These are phyloP conservation scores for Exophiala xenobiotica DNA, from an alignment of 2,329 filamentous ascomycete genomes.

Conservation along the genomic window DNA sequence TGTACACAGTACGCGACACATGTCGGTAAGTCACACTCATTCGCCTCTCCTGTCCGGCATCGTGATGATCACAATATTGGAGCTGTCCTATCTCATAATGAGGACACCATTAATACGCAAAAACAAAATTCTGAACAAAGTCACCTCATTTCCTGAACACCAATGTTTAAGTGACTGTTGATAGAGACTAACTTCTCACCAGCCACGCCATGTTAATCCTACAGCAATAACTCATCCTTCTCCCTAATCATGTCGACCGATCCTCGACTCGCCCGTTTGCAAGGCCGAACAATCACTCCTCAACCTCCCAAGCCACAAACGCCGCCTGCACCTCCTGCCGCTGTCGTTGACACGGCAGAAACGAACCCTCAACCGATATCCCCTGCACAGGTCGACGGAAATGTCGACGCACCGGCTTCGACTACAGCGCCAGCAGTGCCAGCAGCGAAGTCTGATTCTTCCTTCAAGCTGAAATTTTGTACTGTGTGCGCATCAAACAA, in stretches of 20 bases:
- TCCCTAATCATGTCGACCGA: constrained; percentile 45
- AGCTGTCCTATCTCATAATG: constrained; percentile 35
- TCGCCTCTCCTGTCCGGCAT: not conserved
- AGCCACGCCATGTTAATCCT: constrained; percentile 7
- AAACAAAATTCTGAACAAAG: too few species aligned
- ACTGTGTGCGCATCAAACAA: constrained; percentile 99
- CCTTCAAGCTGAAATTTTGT: constrained; percentile 91
- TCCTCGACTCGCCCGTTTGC: constrained; percentile 51
- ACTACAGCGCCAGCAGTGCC: constrained; percentile 19
- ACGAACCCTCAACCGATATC: not conserved
- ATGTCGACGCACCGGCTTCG: constrained; percentile 14
- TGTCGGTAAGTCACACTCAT: not conserved
- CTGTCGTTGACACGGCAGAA: constrained; percentile 1
- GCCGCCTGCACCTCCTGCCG: constrained; percentile 10
- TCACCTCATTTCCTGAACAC: constrained; percentile 14
- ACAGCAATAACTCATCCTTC: constrained; percentile 11
- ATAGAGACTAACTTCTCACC: too few species aligned
- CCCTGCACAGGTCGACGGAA: constrained; percentile 22
- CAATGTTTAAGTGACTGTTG: too few species aligned
- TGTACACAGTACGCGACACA: too few species aligned
- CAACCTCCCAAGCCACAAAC: constrained; percentile 18
- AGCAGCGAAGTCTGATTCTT: constrained; percentile 33
- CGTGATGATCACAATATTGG: constrained; percentile 37
- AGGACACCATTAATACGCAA: constrained; percentile 32
- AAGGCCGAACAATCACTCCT: constrained; percentile 45